These are phyloP conservation scores for Beauveria asiatica DNA, from an alignment of 2,329 filamentous ascomycete genomes.

Conservation along the genomic window DNA sequence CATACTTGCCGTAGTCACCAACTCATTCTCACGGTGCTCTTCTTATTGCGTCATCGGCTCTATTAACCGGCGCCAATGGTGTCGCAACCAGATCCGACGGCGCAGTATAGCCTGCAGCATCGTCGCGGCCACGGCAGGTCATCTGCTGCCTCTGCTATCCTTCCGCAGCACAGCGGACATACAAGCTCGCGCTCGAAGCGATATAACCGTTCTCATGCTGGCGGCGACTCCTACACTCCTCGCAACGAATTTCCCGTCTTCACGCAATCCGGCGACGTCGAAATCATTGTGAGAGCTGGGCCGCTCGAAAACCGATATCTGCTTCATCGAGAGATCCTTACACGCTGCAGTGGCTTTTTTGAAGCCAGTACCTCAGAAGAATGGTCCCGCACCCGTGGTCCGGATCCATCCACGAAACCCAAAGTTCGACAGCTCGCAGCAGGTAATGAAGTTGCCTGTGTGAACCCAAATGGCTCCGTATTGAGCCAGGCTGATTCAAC, in stretches of 20 bases:
- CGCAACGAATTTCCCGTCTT: constrained; percentile 94
- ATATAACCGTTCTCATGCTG: constrained; percentile 74
- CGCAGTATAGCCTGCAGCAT: constrained; percentile 12
- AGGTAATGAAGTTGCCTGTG: constrained; percentile 37
- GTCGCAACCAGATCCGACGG: constrained; percentile 46
- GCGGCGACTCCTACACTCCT: constrained; percentile 57
- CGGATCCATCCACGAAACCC: constrained; percentile 6
- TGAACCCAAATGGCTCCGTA: constrained; percentile 4
- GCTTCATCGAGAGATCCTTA: constrained; percentile 77
- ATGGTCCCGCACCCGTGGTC: constrained; percentile 42
- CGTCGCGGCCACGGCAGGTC: constrained; percentile 40
- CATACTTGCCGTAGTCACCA: background rate
- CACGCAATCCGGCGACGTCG: constrained; percentile 82
- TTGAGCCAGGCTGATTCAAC: constrained; percentile 8
- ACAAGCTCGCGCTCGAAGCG: constrained; percentile 54
- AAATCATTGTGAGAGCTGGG: constrained; percentile 67
- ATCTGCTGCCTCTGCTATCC: constrained; percentile 44
- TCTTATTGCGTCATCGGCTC: background rate
- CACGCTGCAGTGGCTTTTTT: constrained; percentile 90
- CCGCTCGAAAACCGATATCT: constrained; percentile 67
- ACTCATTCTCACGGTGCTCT: background rate
- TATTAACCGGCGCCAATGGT: constrained; percentile 38
- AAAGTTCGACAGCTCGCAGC: constrained; percentile 17
- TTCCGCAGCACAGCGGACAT: constrained; percentile 16
- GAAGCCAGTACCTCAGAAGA: constrained; percentile 75